Evolutionary conservation across 495 filamentous ascomycete species (phyloP).

Genomic region (Trichoderma parareesei): DNA sequence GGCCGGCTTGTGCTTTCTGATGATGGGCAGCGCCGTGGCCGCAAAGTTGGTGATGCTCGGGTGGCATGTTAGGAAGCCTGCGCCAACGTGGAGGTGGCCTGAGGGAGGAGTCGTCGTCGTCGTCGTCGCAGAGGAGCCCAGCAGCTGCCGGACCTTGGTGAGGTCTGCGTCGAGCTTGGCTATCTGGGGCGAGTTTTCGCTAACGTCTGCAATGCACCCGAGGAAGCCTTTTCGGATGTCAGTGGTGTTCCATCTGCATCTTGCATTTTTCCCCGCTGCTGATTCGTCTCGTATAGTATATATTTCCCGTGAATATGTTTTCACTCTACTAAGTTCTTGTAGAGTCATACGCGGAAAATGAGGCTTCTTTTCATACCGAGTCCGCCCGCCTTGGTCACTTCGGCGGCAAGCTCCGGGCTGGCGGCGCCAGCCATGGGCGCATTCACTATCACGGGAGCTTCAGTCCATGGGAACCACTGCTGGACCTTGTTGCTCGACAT

Average conservation of each 20-base stretch:
- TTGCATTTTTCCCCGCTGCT: neutral
- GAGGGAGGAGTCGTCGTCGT: conserved; percentile 23
- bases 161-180: conserved; percentile 28
- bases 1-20: conserved; percentile 45
- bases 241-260: neutral
- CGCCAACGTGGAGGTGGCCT: conserved; percentile 26
- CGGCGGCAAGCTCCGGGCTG: conserved; percentile 52
- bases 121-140: conserved; percentile 13
- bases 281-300: no score
- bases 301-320: neutral
- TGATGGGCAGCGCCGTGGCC: conserved; percentile 27
- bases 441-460: conserved; percentile 51
- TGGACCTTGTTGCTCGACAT: neutral
- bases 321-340: neutral
- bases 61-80: conserved; percentile 31
- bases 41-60: conserved; percentile 22
- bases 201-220: conserved; percentile 28
- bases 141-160: conserved; percentile 21
- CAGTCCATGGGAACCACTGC: conserved; percentile 49
- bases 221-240: conserved; percentile 27
- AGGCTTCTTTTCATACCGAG: conserved; percentile 34
- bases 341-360: neutral
- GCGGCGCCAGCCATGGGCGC: conserved; percentile 69
- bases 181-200: conserved; percentile 21
- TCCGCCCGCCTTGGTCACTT: conserved; percentile 60